Percentiles rank a stretch among this genome's conserved stretches.
Conservation (phyloP, 2,329 filamentous ascomycete genomes). For the Tolypocladium tundrense region DNA sequence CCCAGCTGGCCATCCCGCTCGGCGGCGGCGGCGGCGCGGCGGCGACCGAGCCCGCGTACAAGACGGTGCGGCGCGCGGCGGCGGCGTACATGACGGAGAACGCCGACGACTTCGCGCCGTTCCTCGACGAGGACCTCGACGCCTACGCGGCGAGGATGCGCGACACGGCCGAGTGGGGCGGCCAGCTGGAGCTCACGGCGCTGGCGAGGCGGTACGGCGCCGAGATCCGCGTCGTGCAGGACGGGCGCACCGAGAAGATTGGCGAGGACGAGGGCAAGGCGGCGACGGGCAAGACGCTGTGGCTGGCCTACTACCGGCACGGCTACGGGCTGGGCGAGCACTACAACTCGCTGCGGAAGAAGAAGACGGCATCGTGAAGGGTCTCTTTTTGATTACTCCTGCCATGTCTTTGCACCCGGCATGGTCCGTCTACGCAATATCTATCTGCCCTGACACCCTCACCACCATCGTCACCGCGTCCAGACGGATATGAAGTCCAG, state of each 20-base stretch:
- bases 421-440: neutral
- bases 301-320: conserved; percentile 92
- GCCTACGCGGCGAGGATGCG: conserved; percentile 66
- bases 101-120: conserved; percentile 72
- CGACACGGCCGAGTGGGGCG: conserved; percentile 92
- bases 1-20: conserved; percentile 30
- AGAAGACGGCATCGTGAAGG: conserved; percentile 4
- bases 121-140: conserved; percentile 71
- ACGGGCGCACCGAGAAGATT: conserved; percentile 71
- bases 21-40: neutral
- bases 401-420: neutral
- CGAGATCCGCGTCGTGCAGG: conserved; percentile 76
- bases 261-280: conserved; percentile 29
- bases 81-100: conserved; percentile 68
- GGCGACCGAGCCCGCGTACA: conserved; percentile 42
- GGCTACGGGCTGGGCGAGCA: conserved; percentile 93
- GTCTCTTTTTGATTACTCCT: neutral
- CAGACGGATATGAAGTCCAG: conserved; percentile 46
- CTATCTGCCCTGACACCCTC: neutral
- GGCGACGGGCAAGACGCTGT: conserved; percentile 49
- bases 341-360: conserved; percentile 75
- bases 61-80: conserved; percentile 56
- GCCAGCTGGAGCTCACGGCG: conserved; percentile 80
- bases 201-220: conserved; percentile 72
- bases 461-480: conserved; percentile 20